These are phyloP conservation scores for Blumeriella jaapii DNA, from an alignment of 2,329 filamentous ascomycete species.

Conservation along the genomic window DNA sequence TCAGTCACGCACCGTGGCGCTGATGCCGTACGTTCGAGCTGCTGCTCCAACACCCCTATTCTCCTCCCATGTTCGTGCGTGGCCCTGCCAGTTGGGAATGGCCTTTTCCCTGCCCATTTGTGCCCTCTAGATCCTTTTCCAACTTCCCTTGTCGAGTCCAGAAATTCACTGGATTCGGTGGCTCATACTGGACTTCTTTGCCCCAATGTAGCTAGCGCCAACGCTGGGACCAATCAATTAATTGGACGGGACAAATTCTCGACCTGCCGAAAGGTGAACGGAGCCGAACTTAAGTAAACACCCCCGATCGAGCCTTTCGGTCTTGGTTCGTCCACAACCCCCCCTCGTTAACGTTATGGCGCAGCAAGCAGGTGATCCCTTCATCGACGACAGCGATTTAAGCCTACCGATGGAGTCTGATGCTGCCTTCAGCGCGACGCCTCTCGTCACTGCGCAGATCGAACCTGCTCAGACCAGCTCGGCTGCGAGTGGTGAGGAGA, in stretches of 20 bases:
- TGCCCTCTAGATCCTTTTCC: no score
- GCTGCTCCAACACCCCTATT: no score
- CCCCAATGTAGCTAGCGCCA: no score
- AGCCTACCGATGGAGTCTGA: constrained; percentile 12
- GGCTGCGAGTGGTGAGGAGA: constrained; percentile 1
- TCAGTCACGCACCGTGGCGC: no score
- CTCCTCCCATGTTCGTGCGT: no score
- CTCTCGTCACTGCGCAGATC: constrained; percentile 5
- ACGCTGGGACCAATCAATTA: constrained; percentile 1
- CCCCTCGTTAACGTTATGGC: constrained; percentile 14
- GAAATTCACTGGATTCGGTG: no score
- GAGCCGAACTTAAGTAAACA: constrained; percentile 3
- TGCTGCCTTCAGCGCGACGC: constrained; percentile 11
- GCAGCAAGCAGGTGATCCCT: constrained; percentile 4
- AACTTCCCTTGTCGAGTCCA: no score
- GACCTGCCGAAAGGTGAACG: neutral
- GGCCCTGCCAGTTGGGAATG: no score
- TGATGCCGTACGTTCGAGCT: no score
- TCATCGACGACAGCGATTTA: neutral
- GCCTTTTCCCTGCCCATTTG: no score
- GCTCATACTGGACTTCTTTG: no score
- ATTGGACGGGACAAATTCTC: neutral
- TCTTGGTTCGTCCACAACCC: no score
- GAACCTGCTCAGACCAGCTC: neutral
- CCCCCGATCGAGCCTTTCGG: neutral